Percentiles rank a stretch among this genome's conserved stretches.
Evolutionary conservation across 768 basidiomycete genomes (phyloP).

Genomic region (Suillus cothurnatus): DNA sequence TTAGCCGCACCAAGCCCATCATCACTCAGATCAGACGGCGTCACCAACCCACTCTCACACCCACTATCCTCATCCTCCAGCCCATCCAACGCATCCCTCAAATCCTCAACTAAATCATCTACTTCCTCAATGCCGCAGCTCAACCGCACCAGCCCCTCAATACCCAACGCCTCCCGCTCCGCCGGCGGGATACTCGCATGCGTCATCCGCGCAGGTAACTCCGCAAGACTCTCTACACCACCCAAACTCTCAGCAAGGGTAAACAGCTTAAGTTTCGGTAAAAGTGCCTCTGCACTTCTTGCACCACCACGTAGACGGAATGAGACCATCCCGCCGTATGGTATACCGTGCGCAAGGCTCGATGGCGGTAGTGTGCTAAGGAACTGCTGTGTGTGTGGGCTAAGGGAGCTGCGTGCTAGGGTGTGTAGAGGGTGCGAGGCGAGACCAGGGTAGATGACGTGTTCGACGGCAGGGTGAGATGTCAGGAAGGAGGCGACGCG

Average conservation of each 20-base stretch:
- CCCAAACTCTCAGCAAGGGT: conserved; percentile 88
- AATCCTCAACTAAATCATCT: conserved; percentile 65
- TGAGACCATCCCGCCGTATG: conserved; percentile 89
- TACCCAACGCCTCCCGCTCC: conserved; percentile 71
- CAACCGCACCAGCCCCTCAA: conserved; percentile 77
- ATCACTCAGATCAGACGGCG: background rate
- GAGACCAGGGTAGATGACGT: conserved; percentile 88
- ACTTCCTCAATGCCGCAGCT: conserved; percentile 89
- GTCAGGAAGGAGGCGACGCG: conserved; percentile 66
- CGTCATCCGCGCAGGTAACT: conserved; percentile 88
- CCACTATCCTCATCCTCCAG: conserved; percentile 44
- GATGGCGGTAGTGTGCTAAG: conserved; percentile 44
- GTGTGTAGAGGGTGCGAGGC: conserved; percentile 64
- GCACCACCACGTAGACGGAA: conserved; percentile 60
- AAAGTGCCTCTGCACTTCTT: conserved; percentile 63
- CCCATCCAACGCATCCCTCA: conserved; percentile 54
- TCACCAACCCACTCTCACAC: background rate
- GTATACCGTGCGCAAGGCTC: conserved; percentile 33
- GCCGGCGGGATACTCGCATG: conserved; percentile 74
- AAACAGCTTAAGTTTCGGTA: conserved; percentile 67
- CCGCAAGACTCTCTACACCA: conserved; percentile 90
- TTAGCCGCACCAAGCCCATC: background rate
- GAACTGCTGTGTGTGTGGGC: conserved; percentile 70
- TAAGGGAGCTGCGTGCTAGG: conserved; percentile 62
- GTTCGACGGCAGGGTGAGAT: conserved; percentile 60